These are phyloP conservation scores for Diophrys sp. DNA, from an alignment of 73 alveolate species.

Conservation along the genomic window DNA sequence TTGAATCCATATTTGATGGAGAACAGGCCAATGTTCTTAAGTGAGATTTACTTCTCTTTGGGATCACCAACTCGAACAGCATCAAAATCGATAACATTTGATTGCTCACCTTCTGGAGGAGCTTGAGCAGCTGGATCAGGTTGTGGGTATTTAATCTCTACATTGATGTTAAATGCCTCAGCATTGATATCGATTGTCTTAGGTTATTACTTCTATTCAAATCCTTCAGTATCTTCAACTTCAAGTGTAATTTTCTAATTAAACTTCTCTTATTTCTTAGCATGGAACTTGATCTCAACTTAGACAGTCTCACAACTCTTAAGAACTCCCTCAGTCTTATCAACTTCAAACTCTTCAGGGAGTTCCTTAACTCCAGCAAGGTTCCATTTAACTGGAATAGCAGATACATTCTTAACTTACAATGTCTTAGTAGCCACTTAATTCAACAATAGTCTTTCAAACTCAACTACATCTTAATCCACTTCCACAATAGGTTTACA, in stretches of 20 bases:
- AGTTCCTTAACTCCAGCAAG: constrained; percentile 85
- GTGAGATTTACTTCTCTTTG: constrained; percentile 80
- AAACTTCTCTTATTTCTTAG: constrained; percentile 92
- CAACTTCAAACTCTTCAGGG: constrained; percentile 89
- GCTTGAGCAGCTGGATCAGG: no score
- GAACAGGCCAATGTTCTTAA: constrained; percentile 93
- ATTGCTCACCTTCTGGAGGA: constrained; percentile 75
- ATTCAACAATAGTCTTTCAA: constrained; percentile 89
- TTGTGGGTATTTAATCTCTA: constrained; percentile 66
- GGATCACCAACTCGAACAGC: constrained; percentile 97
- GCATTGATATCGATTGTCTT: constrained; percentile 91
- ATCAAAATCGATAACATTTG: constrained; percentile 88
- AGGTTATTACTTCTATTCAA: constrained; percentile 93
- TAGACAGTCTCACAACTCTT: constrained; percentile 91
- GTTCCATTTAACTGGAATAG: constrained; percentile 95
- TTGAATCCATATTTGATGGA: constrained; percentile 84
- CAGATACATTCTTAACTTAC: constrained; percentile 89
- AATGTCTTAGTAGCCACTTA: constrained; percentile 84
- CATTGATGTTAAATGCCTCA: constrained; percentile 96
- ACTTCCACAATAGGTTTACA: constrained; percentile 95
- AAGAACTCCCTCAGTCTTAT: constrained; percentile 85
- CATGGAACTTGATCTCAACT: constrained; percentile 88
- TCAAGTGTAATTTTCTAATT: constrained; percentile 83
- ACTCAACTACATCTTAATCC: constrained; percentile 90
- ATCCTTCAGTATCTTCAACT: constrained; percentile 96